Base-by-base conservation (phyloP, 2,329 filamentous ascomycete genomes). In the Teratosphaeria gauchensis region DNA sequence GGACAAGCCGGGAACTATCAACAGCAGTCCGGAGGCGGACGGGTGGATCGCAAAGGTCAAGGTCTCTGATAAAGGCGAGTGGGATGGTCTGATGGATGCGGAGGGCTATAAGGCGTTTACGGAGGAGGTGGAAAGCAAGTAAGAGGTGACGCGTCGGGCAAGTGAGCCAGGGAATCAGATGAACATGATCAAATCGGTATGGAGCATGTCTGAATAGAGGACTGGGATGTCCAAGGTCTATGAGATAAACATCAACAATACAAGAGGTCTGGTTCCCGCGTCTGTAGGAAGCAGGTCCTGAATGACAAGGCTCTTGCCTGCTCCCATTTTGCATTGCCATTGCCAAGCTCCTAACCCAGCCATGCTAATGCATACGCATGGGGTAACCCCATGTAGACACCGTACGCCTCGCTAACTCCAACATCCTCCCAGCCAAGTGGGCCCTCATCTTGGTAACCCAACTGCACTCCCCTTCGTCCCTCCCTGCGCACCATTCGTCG, bases 11-110 rank as follows among this genome's bases (percentile, higher is more conserved):
- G 83, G 83, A 61, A 86, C 83, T 58, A 91, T 99, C 78, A 99
- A 97, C 80, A 82, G 90, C 77, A 87, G 89, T 56, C 89, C 94
- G 52, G 94, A 99, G 82, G 82, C 83, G 62, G 89, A 92, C 58
- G 92, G 90, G 63, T 99, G 94, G 94, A 88, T 99, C 72, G 91
- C 88, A 58, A 92, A 90, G 83, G 85, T 97, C 62, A 81, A 89
- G 76, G 80, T 97, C 54, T 80, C 78, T 63, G 88, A 90, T 72
- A 73, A 77, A 63, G 75, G 83, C 72, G 87, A 94, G 76, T 73
- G 91, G 65, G 88, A 95, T 63, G 76, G 72, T 11, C 78, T 96
- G 71, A 89, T 97, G 89, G 86, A 85, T 70, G 80, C 78, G 61
- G 83, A 86, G 69, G 85, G 83, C 64, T 97, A 99, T 78, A 86